phyloP scores from a whole-genome alignment of 306 rosid species.

The Cucumis sativus region Cucumber_9930_V3 NC_026657.2:10373501-10374000 shows the following conservation, averaged over 20 bases:
- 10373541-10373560: conserved; percentile 68
- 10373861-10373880: not conserved
- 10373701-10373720: conserved; percentile 58
- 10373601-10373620: conserved; percentile 70
- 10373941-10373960: too few relatives aligned
- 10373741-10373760: conserved; percentile 38
- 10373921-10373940: too few relatives aligned
- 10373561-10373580: conserved; percentile 63
- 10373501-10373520: conserved; percentile 56
- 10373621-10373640: conserved; percentile 83
- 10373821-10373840: not conserved
- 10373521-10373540: conserved; percentile 67
- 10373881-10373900: not conserved
- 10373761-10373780: conserved; percentile 13
- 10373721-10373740: conserved; percentile 89
- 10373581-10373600: conserved; percentile 68
- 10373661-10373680: conserved; percentile 74
- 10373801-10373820: not conserved
- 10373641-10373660: conserved; percentile 66
- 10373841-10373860: not conserved
- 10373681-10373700: conserved; percentile 64
- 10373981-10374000: too few relatives aligned
- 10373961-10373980: too few relatives aligned
- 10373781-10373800: not conserved
- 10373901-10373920: not conserved